Evolutionary conservation across 2,329 filamentous ascomycete species (phyloP), one percentile per base, ranked within the genome.

Genomic region (Hypoxylon sp.): DNA sequence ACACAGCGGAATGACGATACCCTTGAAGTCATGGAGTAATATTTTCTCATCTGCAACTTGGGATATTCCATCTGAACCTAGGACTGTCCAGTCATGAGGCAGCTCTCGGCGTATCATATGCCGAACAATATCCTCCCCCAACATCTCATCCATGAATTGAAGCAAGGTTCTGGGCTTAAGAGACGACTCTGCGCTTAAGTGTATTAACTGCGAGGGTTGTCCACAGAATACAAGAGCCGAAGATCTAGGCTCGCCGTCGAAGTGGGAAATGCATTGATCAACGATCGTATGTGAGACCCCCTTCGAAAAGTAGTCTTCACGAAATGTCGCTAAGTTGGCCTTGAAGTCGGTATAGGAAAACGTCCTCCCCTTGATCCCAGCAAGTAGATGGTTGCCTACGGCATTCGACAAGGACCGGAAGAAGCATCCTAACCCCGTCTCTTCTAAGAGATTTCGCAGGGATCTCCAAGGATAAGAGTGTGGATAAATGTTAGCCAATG

Each of bases 1-100:
- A 11, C 14, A 25, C 6, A 69, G 8, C 27, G 49, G 62, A 25
- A 69, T 59, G 22, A 65, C 27, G 25, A 61, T 66, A 8, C 61
- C 61, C 8, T 33, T 33, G 40, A 40, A 57, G 25, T 58, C 22
- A 17, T 51, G 14, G 2, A 66, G 49, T 30, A 62, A 7, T 22
- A 59, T 40, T 1, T 57, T 37, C 40, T 62, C 14, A 10, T 22
- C 30, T 11, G 57, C 53, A 48, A n/a, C 31, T 22, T 61, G 5
- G 6, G 14, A 50, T 5, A 50, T 37, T 7, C 57, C 48, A 33
- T 14, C 7, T 17, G 30, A 6, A 2, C 31, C 48, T 11, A 69
- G 14, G 14, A 65, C 22, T 10, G 17, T 4, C 66, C 61, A 65
- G 20, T 54, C 37, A 4, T 37, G n/a, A 1, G 66, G 37, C 14